phyloP scores from a whole-genome alignment of 371 early-diverging fungal species.

The Amoeboaphelidium occidentale region DNA sequence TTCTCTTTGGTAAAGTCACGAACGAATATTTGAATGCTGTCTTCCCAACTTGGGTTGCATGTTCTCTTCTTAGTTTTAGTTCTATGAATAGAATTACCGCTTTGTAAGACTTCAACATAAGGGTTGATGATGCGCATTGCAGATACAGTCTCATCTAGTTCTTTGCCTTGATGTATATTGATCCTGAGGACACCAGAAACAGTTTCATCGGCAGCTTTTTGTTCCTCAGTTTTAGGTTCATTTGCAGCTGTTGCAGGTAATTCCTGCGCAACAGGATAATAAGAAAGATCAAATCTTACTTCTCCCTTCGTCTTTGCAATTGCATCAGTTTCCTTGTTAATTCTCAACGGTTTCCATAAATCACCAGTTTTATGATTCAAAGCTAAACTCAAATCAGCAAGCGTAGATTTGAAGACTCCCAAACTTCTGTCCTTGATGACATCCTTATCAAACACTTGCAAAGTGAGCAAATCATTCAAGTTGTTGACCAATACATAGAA shows the following conservation, averaged over 20 bases:
- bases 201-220: neutral
- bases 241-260: neutral
- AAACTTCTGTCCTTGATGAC: slow-evolving; percentile 31
- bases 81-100: neutral
- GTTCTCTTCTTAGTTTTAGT: neutral
- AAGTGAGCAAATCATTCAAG: slow-evolving; percentile 29
- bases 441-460: slow-evolving; percentile 50
- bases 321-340: neutral
- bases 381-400: neutral
- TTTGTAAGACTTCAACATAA: neutral
- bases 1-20: neutral
- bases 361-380: neutral
- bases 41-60: neutral
- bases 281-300: neutral
- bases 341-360: neutral
- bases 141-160: neutral
- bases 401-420: slow-evolving; percentile 14
- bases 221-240: neutral
- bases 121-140: neutral
- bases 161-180: neutral
- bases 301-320: neutral
- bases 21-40: neutral
- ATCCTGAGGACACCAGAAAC: neutral
- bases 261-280: neutral
- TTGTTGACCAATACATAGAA: slow-evolving; percentile 40